Base-by-base conservation (phyloP, 2,329 filamentous ascomycete species). In the Escovopsis sp. region DNA sequence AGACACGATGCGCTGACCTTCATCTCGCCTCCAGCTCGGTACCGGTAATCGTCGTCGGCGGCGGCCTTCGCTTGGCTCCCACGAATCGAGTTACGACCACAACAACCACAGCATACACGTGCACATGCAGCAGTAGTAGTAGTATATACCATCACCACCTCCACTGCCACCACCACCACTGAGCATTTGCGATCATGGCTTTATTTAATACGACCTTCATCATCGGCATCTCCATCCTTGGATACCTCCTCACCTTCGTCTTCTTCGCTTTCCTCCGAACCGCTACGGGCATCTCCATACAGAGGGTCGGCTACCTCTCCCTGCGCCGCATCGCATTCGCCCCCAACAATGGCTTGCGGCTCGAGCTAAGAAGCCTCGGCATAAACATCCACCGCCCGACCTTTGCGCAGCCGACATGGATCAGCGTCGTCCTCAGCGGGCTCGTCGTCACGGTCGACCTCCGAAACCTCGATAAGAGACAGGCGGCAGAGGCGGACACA, bases 401-500 rank as follows among this genome's bases (percentile, higher is more conserved):
- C 5, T 96, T 98, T 58, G 85, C 88, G 32, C 86, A 96, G 55
- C 90, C 90, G 31, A 96, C 92, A 42, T 96, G 88, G 86, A 65
- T 94, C 48, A 96, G 87, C 54, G 68, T 98, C 34, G 82, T 90
- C 8, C 61, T 98, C 40, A 83, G 76, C 48, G 90, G 94, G 52
- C 65, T 94, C 34, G 81, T 77, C 34, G 68, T 98, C 34, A 92
- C 84, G 0, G 56, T 96, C 30, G 84, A 98, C 52, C 63, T 86
- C 31, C 70, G 72, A 40, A 70, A 74, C 33, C 57, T 90, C 29
- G 70, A 72, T 44, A 61, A 61, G 18, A 62, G 61, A 36, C 69
- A 65, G 45, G 39, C 48, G 19, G 33, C 40, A 16, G 41, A 48
- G 13, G 53, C 49, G 6, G 51, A 53, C 9, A 52, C 50, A n/a